These are phyloP conservation scores for Acidiella bohemica DNA, from an alignment of 495 filamentous ascomycete genomes.

Conservation along the genomic window DNA sequence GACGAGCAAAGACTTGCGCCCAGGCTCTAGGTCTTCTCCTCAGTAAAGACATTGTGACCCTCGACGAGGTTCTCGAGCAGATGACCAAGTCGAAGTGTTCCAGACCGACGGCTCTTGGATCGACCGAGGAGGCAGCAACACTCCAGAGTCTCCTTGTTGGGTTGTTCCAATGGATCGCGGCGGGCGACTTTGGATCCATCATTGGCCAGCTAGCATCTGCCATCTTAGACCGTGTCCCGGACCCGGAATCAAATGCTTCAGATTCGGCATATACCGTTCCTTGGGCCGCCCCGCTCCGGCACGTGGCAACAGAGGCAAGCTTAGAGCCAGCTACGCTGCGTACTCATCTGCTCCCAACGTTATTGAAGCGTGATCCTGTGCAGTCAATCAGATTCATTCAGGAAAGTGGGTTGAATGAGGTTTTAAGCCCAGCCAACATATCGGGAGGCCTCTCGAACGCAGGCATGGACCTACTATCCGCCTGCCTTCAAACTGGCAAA, in stretches of 20 bases:
- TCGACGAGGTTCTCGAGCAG: background rate
- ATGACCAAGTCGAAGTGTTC: no score
- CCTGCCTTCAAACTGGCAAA: constrained; percentile 64
- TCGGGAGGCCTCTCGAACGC: no score
- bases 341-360: constrained; percentile 55
- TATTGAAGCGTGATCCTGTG: constrained; percentile 47
- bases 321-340: constrained; percentile 42
- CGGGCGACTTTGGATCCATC: constrained; percentile 48
- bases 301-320: background rate
- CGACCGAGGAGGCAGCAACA: no score
- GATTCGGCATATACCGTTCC: background rate
- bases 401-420: no score
- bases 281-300: background rate
- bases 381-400: no score
- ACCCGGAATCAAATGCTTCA: background rate
- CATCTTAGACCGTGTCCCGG: constrained; percentile 3
- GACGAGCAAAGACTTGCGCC: constrained; percentile 48
- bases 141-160: constrained; percentile 29
- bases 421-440: no score
- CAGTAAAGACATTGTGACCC: constrained; percentile 28
- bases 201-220: constrained; percentile 47
- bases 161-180: constrained; percentile 47
- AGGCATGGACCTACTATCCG: constrained; percentile 35
- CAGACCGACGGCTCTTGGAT: no score
- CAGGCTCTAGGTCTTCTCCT: constrained; percentile 48